Conservation (phyloP, 2,329 filamentous ascomycete genomes). For the Venturia asperata region DNA sequence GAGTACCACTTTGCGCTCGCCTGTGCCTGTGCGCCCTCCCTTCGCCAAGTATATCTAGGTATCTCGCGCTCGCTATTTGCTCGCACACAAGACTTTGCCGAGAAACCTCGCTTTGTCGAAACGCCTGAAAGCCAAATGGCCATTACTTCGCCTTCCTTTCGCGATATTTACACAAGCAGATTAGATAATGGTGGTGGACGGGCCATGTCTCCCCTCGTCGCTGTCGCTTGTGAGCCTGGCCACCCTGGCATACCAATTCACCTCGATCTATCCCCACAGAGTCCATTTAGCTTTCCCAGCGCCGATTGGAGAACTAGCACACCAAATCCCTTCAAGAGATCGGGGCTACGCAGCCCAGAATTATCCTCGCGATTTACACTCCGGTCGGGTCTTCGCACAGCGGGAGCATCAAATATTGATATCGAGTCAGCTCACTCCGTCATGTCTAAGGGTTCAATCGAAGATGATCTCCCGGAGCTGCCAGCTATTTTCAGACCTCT, state of each 20-base stretch:
- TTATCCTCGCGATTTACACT: not conserved
- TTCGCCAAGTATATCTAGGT: not conserved
- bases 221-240: not conserved
- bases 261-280: slow-evolving; percentile 3
- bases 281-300: not conserved
- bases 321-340: not conserved
- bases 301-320: not conserved
- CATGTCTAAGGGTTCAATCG: not conserved
- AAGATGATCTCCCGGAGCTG: not conserved
- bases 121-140: not conserved
- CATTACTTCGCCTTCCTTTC: not conserved
- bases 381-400: not conserved
- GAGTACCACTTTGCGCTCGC: slow-evolving; percentile 13
- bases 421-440: not conserved
- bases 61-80: not conserved
- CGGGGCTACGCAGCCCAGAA: not conserved
- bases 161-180: not conserved
- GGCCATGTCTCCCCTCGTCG: slow-evolving; percentile 1
- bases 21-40: slow-evolving; percentile 15
- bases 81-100: not conserved
- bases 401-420: not conserved
- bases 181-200: not conserved
- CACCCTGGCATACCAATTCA: slow-evolving; percentile 2
- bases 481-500: not conserved
- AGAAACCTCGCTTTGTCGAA: not conserved